Percentiles rank a stretch among this genome's conserved stretches.
These are phyloP conservation scores for Cladosporium sp. DNA, from an alignment of 2,329 filamentous ascomycete species.

Conservation along the genomic window DNA sequence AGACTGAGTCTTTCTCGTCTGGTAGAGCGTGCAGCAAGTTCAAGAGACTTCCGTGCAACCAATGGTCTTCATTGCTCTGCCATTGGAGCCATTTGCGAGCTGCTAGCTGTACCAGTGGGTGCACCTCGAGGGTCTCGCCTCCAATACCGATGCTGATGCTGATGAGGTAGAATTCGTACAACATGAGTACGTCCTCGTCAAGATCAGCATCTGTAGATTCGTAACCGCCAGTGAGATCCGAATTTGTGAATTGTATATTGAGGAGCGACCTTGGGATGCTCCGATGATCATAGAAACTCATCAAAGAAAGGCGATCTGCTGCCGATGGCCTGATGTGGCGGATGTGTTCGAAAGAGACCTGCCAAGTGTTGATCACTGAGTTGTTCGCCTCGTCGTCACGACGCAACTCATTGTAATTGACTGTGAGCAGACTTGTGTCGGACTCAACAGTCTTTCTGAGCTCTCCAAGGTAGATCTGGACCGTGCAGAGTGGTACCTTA, in stretches of 20 bases:
- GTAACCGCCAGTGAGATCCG: no score
- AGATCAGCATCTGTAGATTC: no score
- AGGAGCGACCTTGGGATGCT: conserved; percentile 19
- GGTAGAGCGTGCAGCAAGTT: no score
- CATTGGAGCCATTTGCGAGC: no score
- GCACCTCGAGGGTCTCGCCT: no score
- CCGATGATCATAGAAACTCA: conserved; percentile 48
- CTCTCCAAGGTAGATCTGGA: conserved; percentile 42
- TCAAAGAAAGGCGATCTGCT: conserved; percentile 46
- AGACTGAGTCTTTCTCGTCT: no score
- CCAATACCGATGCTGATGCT: no score
- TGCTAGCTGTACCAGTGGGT: no score
- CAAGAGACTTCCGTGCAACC: no score
- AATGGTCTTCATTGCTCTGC: no score
- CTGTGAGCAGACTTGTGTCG: conserved; percentile 23
- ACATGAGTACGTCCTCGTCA: no score
- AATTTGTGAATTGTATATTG: background rate
- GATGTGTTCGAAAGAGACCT: conserved; percentile 29
- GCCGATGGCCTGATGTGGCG: conserved; percentile 29
- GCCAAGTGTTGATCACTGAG: conserved; percentile 27
- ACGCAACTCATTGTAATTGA: conserved; percentile 9
- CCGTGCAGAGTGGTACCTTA: conserved; percentile 32
- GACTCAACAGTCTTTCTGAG: conserved; percentile 34
- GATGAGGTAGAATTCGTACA: no score
- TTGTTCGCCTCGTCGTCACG: conserved; percentile 23